These are phyloP conservation scores for Crataegus laevigata DNA, from an alignment of 306 rosid genomes.

Conservation along the genomic window DNA sequence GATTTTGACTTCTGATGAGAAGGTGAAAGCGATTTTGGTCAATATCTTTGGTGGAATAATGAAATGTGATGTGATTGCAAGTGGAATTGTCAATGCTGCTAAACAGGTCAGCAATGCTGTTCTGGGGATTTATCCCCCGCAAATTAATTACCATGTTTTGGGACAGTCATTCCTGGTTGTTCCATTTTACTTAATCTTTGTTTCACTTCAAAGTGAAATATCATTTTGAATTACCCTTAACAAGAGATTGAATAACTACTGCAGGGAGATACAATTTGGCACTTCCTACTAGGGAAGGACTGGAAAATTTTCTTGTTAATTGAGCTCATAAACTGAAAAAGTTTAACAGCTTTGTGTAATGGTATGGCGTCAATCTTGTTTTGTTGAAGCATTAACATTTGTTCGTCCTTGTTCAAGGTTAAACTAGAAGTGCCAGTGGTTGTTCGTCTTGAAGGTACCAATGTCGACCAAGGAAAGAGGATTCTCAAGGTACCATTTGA, in stretches of 20 bases:
- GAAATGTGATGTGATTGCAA: slow-evolving; percentile 96
- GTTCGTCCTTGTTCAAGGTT: slow-evolving; percentile 45
- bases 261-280: not conserved
- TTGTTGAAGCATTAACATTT: slow-evolving; percentile 8
- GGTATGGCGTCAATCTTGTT: not conserved
- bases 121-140: not conserved
- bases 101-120: slow-evolving; percentile 50
- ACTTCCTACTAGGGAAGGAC: not conserved
- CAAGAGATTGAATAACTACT: not conserved
- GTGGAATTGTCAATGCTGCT: slow-evolving; percentile 99
- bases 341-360: not conserved
- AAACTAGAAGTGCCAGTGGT: slow-evolving; percentile 83
- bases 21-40: slow-evolving; percentile 96
- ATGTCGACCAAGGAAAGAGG: slow-evolving; percentile 90
- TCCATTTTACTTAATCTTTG: not conserved
- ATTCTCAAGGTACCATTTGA: slow-evolving; percentile 49
- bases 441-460: slow-evolving; percentile 98
- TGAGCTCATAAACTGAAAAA: not conserved
- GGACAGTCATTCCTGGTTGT: not conserved
- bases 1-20: slow-evolving; percentile 91
- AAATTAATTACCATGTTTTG: not conserved
- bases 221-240: not conserved
- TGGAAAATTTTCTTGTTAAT: not conserved
- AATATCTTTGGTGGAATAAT: slow-evolving; percentile 97
- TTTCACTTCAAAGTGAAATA: no score